Base-by-base conservation (phyloP, 176 grass and related monocot species). In the Bothriochloa decipiens region DNA sequence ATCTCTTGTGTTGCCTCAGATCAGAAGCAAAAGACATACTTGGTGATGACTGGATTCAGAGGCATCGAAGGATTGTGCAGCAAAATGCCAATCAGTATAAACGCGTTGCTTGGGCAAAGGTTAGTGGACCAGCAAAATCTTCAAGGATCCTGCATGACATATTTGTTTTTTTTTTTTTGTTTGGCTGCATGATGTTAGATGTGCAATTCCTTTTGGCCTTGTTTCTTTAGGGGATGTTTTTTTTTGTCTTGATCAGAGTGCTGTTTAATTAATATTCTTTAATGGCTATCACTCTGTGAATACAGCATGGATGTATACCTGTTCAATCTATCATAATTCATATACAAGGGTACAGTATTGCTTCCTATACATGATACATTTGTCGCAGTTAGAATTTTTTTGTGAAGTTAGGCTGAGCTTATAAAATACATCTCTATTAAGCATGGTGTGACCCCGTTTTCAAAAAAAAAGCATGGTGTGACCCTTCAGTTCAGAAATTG, bases 11-110 rank as follows among this genome's bases (percentile, higher is more conserved):
- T 68, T 79, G 15, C 22, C 61, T 83, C 81, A 98, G 96, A 87
- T 98, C 96, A 85, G 96, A 95, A 93, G 96, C 93, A 41, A 98
- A 98, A 49, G 96, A 98, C 89, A 90, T 98, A 88, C 87, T 98
- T 68, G 96, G 96, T 77, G 96, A 98, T 87, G 91, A 98, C 69
- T 98, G 96, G 96, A 87, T 98, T 87, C 96, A 98, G 77, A 98
- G 91, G 70, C 96, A 98, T 77, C 89, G 96, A 47, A 93, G 96
- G 81, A 98, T 92, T 75, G 96, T 98, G 13, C 96, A 98, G 81
- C 93, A 95, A 91, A 98, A 98, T 89, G 96, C 96, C 13, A 95
- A 98, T 85, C 93, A 95, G 78, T 95, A 98, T 72, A 95, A 93
- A 79, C 87, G 93, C 20, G 91, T 98, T 89, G 93, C 96, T 94